Evolutionary conservation across 148 eudicot genomes (phyloP).

Genomic region (Persicaria tinctoria): DNA sequence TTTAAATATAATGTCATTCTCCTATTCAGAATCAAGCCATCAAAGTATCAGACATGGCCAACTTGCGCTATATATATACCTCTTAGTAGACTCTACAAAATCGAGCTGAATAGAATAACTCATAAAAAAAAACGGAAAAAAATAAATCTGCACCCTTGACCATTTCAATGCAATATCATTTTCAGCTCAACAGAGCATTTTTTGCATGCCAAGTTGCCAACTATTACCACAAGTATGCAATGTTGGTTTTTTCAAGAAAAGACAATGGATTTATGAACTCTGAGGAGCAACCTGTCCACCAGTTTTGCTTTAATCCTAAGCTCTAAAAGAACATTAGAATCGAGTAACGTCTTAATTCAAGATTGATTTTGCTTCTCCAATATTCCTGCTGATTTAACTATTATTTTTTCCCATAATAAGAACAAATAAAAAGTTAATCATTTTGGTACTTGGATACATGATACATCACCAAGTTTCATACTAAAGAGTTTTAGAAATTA

Average conservation of each 20-base stretch:
- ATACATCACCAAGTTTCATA: neutral
- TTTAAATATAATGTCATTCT: neutral
- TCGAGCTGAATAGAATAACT: too few species aligned
- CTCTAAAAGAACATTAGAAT: neutral
- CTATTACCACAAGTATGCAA: neutral
- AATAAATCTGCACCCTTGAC: neutral
- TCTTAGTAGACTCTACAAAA: too few species aligned
- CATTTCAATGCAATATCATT: neutral
- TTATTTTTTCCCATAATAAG: too few species aligned
- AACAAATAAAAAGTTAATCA: neutral
- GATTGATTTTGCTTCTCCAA: too few species aligned
- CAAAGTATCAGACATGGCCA: too few species aligned
- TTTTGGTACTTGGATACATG: neutral
- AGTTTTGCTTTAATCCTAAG: neutral
- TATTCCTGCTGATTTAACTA: too few species aligned
- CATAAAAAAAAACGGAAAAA: too few species aligned
- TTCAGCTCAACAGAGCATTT: neutral
- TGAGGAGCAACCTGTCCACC: neutral
- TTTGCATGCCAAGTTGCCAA: neutral
- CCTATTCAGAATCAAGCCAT: neutral
- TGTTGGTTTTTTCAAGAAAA: neutral
- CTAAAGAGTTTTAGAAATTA: neutral
- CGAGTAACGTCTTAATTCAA: neutral
- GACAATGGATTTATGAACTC: neutral
- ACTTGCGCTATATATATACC: too few species aligned